Base-by-base conservation (phyloP, 768 basidiomycete species). In the Rhizopogon rudus region DNA sequence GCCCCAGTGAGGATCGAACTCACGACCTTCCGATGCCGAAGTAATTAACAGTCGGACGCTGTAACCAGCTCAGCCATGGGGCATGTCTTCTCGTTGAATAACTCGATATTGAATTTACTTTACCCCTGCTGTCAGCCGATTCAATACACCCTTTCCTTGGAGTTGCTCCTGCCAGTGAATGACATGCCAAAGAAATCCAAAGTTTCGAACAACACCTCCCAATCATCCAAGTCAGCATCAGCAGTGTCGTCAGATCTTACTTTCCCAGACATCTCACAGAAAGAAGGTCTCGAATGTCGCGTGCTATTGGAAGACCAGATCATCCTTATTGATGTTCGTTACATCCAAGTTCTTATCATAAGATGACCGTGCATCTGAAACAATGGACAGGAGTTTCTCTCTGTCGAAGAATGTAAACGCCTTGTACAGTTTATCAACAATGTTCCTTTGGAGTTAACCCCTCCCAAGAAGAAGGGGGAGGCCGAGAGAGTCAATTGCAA, bases 401-500 rank as follows among this genome's bases (percentile, higher is more conserved):
- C 81, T 50, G 70, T 76, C 1, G 75, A 75, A 52, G 87, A 89
- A 68, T 89, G 87, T 71, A 81, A 80, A 60, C 57, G 70, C 7
- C 85, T 77, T 60, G 73, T 80, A 33, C 76, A 79, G 54, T 82
- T 86, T 69, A 80, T 88, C 52, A 81, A 86, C 51, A 65, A 61
- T 39, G 73, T 84, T 14, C 81, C 81, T 22, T 73, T 88, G 13
- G 82, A 86, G 60, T 75, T 86, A 3, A 85, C 86, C 0, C 86
- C 84, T 10, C 83, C 87, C 3, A 84, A 84, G 72, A 87, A 86
- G 68, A 75, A 77, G 55, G 88, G 86, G 8, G 86, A 90, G 64
- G 88, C 88, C 1, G 81, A 81, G 17, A 69, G 88, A 55, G 77
- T 86, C 9, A 90, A 89, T 68, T 76, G 86, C 87, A 62, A 58